These are phyloP conservation scores for Babesia divergens DNA, from an alignment of 169 alveolate genomes.

Conservation along the genomic window DNA sequence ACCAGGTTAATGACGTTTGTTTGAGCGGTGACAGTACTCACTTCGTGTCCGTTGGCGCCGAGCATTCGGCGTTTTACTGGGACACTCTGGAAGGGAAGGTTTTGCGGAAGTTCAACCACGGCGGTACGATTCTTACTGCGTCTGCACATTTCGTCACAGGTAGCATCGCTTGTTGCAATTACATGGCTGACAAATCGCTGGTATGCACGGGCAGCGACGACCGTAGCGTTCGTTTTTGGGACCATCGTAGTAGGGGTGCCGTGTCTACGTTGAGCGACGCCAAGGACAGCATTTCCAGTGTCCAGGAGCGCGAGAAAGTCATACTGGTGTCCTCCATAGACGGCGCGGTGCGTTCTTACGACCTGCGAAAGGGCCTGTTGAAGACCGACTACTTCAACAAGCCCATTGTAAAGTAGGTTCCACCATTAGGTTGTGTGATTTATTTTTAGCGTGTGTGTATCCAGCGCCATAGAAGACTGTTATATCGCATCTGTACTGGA, in stretches of 20 bases:
- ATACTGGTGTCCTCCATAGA: slow-evolving; percentile 68
- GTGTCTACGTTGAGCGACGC: slow-evolving; percentile 68
- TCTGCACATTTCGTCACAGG: slow-evolving; percentile 6
- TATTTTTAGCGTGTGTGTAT: slow-evolving; percentile 42
- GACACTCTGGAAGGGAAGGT: slow-evolving; percentile 73
- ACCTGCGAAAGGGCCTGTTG: slow-evolving; percentile 70
- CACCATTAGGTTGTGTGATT: neutral
- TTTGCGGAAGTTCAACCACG: slow-evolving; percentile 73
- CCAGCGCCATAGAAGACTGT: slow-evolving; percentile 64
- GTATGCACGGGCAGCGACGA: slow-evolving; percentile 77
- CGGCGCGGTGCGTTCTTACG: slow-evolving; percentile 71
- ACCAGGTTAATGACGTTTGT: slow-evolving; percentile 73
- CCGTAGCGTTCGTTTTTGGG: slow-evolving; percentile 74
- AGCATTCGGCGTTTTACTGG: slow-evolving; percentile 74
- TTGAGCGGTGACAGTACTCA: slow-evolving; percentile 70
- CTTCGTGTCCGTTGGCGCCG: slow-evolving; percentile 81
- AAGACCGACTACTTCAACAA: slow-evolving; percentile 59
- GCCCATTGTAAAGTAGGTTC: slow-evolving; percentile 60
- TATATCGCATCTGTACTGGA: slow-evolving; percentile 52
- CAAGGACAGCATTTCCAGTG: slow-evolving; percentile 66
- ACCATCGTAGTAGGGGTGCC: slow-evolving; percentile 63
- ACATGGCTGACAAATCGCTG: slow-evolving; percentile 29
- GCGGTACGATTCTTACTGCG: slow-evolving; percentile 48
- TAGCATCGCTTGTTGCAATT: slow-evolving; percentile 52
- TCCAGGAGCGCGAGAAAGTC: slow-evolving; percentile 27